Percentiles rank a stretch among this genome's conserved stretches.
Evolutionary conservation across 2,329 filamentous ascomycete species (phyloP).

Genomic region (Pseudogymnoascus sp.): DNA sequence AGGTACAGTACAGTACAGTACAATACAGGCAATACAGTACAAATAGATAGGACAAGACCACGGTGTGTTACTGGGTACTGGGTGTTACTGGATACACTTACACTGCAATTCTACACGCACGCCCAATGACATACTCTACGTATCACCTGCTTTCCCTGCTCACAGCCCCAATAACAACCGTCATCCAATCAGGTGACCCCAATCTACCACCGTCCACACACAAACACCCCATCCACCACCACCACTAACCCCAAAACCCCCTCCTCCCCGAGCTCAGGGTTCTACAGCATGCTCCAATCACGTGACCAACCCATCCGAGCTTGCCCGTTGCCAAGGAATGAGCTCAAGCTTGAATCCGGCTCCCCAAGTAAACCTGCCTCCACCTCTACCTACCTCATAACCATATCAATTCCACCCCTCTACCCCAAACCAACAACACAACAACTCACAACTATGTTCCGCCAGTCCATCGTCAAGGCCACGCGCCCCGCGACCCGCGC

Average conservation of each 20-base stretch:
- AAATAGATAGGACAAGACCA: background rate
- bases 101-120: background rate
- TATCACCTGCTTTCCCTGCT: background rate
- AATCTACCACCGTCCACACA: conserved; percentile 12
- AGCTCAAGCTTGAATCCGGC: conserved; percentile 15
- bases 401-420: conserved; percentile 11
- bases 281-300: conserved; percentile 6
- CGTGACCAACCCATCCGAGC: conserved; percentile 11
- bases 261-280: background rate
- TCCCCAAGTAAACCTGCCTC: conserved; percentile 15
- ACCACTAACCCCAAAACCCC: background rate
- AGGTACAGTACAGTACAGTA: background rate
- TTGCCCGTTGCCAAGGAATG: conserved; percentile 16
- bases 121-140: background rate
- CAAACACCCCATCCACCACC: conserved; percentile 14
- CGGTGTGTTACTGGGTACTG: background rate
- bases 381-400: conserved; percentile 13
- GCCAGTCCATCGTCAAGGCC: conserved; percentile 47
- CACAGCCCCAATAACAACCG: background rate
- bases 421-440: background rate
- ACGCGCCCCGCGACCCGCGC: conserved; percentile 40
- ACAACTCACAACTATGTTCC: conserved; percentile 50
- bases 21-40: too few species aligned
- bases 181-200: background rate
- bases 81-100: background rate